phyloP scores from a whole-genome alignment of 2,329 filamentous ascomycete species.

The Clonostachys rhizophaga region DNA sequence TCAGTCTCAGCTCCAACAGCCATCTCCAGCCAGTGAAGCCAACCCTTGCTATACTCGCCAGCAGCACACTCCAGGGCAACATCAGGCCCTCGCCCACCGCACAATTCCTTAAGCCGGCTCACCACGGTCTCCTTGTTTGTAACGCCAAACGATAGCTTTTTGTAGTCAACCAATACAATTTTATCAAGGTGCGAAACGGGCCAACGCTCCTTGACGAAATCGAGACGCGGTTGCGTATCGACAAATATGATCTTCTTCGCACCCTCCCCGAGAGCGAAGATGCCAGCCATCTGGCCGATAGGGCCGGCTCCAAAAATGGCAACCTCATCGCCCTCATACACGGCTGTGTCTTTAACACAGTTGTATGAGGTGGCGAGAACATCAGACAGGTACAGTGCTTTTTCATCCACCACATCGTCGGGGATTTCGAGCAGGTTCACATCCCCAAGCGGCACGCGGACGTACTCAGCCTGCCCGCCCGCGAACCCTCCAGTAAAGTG shows the following conservation, averaged over 20 bases:
- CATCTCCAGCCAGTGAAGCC: slow-evolving; percentile 55
- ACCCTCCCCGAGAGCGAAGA: slow-evolving; percentile 71
- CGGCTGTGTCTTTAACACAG: slow-evolving; percentile 75
- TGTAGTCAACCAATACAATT: slow-evolving; percentile 67
- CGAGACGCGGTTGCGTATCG: slow-evolving; percentile 67
- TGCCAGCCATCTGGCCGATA: slow-evolving; percentile 77
- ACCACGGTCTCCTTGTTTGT: slow-evolving; percentile 60
- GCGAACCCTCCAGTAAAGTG: slow-evolving; percentile 85
- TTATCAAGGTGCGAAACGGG: slow-evolving; percentile 41
- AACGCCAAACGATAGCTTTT: slow-evolving; percentile 51
- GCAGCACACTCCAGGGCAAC: slow-evolving; percentile 64
- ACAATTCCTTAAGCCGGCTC: slow-evolving; percentile 68
- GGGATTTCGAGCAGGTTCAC: slow-evolving; percentile 79
- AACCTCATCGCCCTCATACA: slow-evolving; percentile 72
- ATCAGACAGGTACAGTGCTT: slow-evolving; percentile 74
- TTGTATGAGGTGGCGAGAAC: slow-evolving; percentile 78
- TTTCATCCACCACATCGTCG: slow-evolving; percentile 77
- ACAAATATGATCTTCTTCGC: slow-evolving; percentile 75
- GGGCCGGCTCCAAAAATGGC: slow-evolving; percentile 84
- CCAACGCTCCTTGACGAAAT: slow-evolving; percentile 61
- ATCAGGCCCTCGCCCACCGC: slow-evolving; percentile 68
- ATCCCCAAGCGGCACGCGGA: slow-evolving; percentile 75
- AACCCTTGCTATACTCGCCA: slow-evolving; percentile 58
- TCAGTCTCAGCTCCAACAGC: slow-evolving; percentile 72
- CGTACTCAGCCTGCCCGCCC: slow-evolving; percentile 83